A percentile compares a stretch with the other conserved stretches of the same genome.
These are phyloP conservation scores for Eremochloa ophiuroides DNA, from an alignment of 176 grass and related monocot genomes.

Conservation along the genomic window DNA sequence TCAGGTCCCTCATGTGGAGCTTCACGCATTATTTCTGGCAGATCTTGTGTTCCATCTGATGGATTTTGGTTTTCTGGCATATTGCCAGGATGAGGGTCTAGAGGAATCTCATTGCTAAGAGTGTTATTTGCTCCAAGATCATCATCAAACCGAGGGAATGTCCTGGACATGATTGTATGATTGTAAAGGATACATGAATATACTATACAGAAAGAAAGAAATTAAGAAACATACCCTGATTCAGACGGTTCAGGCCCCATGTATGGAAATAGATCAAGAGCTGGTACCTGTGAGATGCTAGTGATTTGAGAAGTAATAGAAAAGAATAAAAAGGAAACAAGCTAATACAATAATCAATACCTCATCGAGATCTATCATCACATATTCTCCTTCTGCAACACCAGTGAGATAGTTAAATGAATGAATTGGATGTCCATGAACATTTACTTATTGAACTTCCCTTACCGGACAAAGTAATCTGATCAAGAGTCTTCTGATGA, in stretches of 20 bases:
- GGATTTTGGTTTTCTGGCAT: conserved; percentile 12
- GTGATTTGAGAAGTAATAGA: background rate
- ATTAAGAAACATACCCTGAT: conserved; percentile 41
- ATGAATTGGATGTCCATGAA: background rate
- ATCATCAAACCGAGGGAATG: conserved; percentile 43
- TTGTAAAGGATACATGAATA: conserved; percentile 18
- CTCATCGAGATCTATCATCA: conserved; percentile 56
- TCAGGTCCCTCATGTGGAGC: conserved; percentile 4
- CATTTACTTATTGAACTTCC: conserved; percentile 5
- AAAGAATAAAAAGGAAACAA: background rate
- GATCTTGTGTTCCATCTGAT: conserved; percentile 29
- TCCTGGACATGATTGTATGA: conserved; percentile 38
- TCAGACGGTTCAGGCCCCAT: conserved; percentile 31
- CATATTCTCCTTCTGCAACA: conserved; percentile 52
- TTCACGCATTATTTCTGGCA: conserved; percentile 47
- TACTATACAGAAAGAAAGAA: background rate
- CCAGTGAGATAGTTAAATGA: conserved; percentile 14
- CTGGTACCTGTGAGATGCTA: background rate
- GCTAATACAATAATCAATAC: conserved; percentile 29
- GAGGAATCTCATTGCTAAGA: background rate
- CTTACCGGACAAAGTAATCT: conserved; percentile 76
- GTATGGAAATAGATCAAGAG: conserved; percentile 17
- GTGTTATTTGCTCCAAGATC: conserved; percentile 22
- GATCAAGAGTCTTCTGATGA: conserved; percentile 51
- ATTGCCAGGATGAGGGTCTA: conserved; percentile 24